Conservation (phyloP, 805 yeast genomes). For the Starmerella asiatica region DNA sequence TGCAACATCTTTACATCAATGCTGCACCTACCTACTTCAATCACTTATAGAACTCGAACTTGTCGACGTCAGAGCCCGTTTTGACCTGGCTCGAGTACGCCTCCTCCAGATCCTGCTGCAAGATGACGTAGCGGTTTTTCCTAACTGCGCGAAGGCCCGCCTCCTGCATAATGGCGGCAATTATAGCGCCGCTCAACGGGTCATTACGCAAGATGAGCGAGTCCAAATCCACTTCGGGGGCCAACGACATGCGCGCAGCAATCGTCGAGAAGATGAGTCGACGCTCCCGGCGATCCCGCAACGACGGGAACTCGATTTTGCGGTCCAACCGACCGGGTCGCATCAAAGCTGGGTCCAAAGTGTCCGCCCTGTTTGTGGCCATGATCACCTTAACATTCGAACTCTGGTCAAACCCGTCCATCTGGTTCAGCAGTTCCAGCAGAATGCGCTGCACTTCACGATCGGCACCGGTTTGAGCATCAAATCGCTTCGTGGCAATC, state of each 20-base stretch:
- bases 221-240: constrained; percentile 95
- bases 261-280: constrained; percentile 90
- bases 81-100: constrained; percentile 96
- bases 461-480: constrained; percentile 99
- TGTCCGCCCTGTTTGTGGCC: constrained; percentile 99
- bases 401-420: constrained; percentile 98
- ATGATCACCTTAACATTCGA: constrained; percentile 93
- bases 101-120: constrained; percentile 93
- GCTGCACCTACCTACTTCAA: too few species aligned
- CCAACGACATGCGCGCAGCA: constrained; percentile 93
- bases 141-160: constrained; percentile 98
- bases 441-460: constrained; percentile 97
- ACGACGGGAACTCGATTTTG: constrained; percentile 91
- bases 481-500: constrained; percentile 96
- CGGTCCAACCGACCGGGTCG: constrained; percentile 98
- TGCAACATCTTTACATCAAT: too few species aligned
- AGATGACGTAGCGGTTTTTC: constrained; percentile 90
- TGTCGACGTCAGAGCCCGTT: constrained; percentile 87
- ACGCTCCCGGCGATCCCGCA: constrained; percentile 95
- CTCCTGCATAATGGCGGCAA: constrained; percentile 99
- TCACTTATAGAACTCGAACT: constrained; percentile 96
- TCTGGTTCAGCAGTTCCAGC: constrained; percentile 88
- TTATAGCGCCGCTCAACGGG: constrained; percentile 88
- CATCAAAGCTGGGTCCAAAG: constrained; percentile 92
- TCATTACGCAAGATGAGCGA: constrained; percentile 90